Evolutionary conservation across 768 basidiomycete genomes (phyloP), one percentile per base, ranked within the genome.

Genomic region (Russula ochroleuca): DNA sequence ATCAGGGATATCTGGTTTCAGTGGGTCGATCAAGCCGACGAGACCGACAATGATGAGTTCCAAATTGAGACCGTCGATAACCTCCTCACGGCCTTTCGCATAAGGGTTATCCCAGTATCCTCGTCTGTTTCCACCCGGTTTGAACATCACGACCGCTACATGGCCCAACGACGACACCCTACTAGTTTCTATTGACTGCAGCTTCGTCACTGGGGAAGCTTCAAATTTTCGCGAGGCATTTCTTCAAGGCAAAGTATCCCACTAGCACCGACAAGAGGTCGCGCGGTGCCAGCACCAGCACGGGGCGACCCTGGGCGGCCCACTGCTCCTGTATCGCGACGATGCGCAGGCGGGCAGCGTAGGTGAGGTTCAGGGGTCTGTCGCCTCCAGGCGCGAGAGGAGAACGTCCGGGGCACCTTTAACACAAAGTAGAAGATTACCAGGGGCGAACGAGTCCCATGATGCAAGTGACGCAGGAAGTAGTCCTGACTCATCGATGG

Each of bases 201-300:
- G n/a, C n/a, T n/a, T n/a, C n/a, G n/a, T n/a, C n/a, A n/a, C n/a
- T n/a, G n/a, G n/a, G n/a, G n/a, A n/a, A n/a, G n/a, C n/a, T n/a
- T n/a, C n/a, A n/a, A n/a, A n/a, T n/a, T n/a, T n/a, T n/a, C n/a
- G n/a, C n/a, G n/a, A n/a, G n/a, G n/a, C n/a, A n/a, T n/a, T n/a
- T n/a, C n/a, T n/a, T n/a, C n/a, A n/a, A n/a, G n/a, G n/a, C n/a
- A n/a, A n/a, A n/a, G n/a, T n/a, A n/a, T n/a, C n/a, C n/a, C n/a
- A n/a, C n/a, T n/a, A n/a, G n/a, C n/a, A n/a, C n/a, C n/a, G n/a
- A n/a, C n/a, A n/a, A n/a, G n/a, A n/a, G n/a, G n/a, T n/a, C n/a
- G n/a, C n/a, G n/a, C n/a, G n/a, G n/a, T 31, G 84, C 82, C 19
- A 86, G 77, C 1, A 85, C 74, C 14, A 87, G 75, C n/a, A 87